Evolutionary conservation across 2,329 filamentous ascomycete genomes (phyloP), one percentile per base, ranked within the genome.

Genomic region (Blastomyces gilchristii): DNA sequence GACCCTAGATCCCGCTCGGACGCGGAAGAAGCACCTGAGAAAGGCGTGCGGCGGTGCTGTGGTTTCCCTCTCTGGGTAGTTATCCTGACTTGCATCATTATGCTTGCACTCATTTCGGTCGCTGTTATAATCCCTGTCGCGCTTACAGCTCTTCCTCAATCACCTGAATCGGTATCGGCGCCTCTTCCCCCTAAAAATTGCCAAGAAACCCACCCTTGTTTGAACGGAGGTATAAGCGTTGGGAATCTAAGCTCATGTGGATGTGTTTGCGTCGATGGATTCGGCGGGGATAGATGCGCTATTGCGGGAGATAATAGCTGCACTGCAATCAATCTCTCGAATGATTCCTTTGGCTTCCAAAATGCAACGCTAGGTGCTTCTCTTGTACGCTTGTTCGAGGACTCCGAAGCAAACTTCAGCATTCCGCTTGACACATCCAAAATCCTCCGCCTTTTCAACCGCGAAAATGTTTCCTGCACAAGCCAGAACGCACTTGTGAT

Each of bases 241-340:
- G 75, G 91, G 25, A 84, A 82, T 18, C 80, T 84, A 63, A 83
- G 84, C 3, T 78, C 82, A 25, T 97, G 93, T 76, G 87, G 87
- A 14, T 99, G 93, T 73, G 85, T 97, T 53, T 99, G 93, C 75
- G 85, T 87, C 28, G 91, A 94, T 69, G 91, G 92, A 1, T 97
- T 93, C 73, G 92, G 89, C 0, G 87, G 87, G 28, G 76, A 76
- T 1, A 81, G 78, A 18, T 90, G 87, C 70, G 79, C 76, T 1
- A 76, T 75, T 4, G 67, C 75, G 16, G 75, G 78, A 16, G 81
- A 82, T 63, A 77, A 81, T 31, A 76, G 76, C 57, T 89, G 87
- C 69, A 81, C 82, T 7, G 85, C 81, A 43, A 68, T 78, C 2
- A 73, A 72, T 39, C 71, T 79, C 31, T 67, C 74, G 28, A 73